These are phyloP conservation scores for Saccharomyces eubayanus DNA, from an alignment of 805 yeast species.

Conservation along the genomic window DNA sequence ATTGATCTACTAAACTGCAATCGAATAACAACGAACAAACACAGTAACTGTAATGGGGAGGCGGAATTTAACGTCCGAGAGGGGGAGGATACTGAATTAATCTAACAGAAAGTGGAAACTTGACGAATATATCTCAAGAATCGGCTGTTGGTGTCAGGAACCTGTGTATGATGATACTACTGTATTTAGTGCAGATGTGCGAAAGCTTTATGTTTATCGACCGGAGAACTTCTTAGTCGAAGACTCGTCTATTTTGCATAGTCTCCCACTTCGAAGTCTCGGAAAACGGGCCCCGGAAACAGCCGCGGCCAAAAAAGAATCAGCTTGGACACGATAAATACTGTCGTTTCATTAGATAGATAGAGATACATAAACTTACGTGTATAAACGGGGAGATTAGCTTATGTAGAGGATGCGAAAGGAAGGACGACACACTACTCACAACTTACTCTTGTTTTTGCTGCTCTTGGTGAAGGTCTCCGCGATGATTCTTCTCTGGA, in stretches of 20 bases:
- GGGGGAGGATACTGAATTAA: background rate
- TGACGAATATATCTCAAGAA: background rate
- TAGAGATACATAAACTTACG: background rate
- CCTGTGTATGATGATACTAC: background rate
- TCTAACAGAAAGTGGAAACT: background rate
- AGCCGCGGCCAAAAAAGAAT: background rate
- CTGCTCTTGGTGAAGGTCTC: constrained; percentile 34
- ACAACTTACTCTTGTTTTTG: constrained; percentile 23
- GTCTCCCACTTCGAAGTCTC: background rate
- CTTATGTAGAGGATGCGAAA: background rate
- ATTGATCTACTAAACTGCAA: background rate
- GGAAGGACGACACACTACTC: background rate
- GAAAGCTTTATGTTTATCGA: background rate
- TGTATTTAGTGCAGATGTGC: background rate
- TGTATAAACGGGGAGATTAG: background rate
- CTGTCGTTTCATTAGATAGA: background rate
- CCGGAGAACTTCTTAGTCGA: background rate
- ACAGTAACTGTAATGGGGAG: background rate
- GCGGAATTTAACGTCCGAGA: background rate
- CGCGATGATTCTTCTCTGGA: constrained; percentile 60
- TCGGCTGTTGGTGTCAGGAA: background rate
- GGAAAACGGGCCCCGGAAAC: background rate
- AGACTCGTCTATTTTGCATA: background rate
- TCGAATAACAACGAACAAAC: background rate
- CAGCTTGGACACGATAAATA: background rate